These are phyloP conservation scores for Ophiobolus disseminans DNA, from an alignment of 2,329 filamentous ascomycete species.

Conservation along the genomic window DNA sequence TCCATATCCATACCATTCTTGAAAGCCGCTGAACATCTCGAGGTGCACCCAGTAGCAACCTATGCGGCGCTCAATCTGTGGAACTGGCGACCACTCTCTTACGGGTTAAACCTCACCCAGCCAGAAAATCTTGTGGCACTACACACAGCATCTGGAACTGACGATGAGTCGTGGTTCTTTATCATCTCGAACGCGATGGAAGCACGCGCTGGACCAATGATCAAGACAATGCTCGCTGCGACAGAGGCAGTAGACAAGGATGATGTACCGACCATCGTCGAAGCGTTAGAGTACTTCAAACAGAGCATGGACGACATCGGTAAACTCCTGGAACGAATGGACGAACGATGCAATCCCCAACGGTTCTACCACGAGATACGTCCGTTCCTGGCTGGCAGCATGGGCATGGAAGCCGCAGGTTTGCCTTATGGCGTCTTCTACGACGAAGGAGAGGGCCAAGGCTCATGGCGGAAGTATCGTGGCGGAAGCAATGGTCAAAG, in stretches of 20 bases:
- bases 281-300: conserved; percentile 50
- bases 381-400: conserved; percentile 60
- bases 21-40: conserved; percentile 36
- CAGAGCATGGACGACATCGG: conserved; percentile 52
- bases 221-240: conserved; percentile 56
- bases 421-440: conserved; percentile 61
- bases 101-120: conserved; percentile 29
- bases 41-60: conserved; percentile 43
- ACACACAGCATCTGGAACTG: conserved; percentile 42
- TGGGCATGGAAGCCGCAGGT: conserved; percentile 61
- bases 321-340: conserved; percentile 57
- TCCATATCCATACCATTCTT: conserved; percentile 41
- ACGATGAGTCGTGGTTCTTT: conserved; percentile 55
- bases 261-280: conserved; percentile 48
- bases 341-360: conserved; percentile 57
- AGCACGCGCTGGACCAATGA: conserved; percentile 56
- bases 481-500: conserved; percentile 64
- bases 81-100: conserved; percentile 39
- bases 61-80: conserved; percentile 46
- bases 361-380: conserved; percentile 62
- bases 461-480: conserved; percentile 59
- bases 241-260: conserved; percentile 54
- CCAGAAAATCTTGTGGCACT: conserved; percentile 40
- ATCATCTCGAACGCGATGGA: conserved; percentile 62
- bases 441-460: conserved; percentile 57